Conservation (phyloP, 352 stramenopile genomes). For the Phytophthora pisi region DNA sequence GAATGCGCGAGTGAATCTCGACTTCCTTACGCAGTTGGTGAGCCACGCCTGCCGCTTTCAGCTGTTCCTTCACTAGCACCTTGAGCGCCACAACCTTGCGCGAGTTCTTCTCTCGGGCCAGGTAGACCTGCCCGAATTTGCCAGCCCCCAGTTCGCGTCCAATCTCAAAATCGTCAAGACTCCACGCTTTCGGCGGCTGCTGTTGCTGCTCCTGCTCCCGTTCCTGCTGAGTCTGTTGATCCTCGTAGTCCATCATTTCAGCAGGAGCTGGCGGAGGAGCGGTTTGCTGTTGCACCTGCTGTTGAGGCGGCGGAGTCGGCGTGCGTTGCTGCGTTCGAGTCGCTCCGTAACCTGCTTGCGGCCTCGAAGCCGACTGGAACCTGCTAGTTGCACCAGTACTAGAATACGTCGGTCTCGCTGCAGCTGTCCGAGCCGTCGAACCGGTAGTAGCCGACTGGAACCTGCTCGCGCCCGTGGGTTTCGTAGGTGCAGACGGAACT, state of each 20-base stretch:
- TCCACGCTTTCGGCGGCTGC: slow-evolving; percentile 69
- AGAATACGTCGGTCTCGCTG: slow-evolving; percentile 7
- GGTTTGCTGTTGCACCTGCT: slow-evolving; percentile 9
- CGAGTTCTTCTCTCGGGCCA: slow-evolving; percentile 85
- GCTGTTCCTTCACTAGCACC: slow-evolving; percentile 89
- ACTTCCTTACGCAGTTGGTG: slow-evolving; percentile 91
- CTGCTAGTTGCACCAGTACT: slow-evolving; percentile 18
- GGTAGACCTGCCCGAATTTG: slow-evolving; percentile 92
- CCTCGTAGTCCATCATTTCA: slow-evolving; percentile 39
- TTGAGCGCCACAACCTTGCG: slow-evolving; percentile 88
- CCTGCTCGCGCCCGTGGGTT: slow-evolving; percentile 27
- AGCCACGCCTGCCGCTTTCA: slow-evolving; percentile 65
- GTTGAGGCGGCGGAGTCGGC: slow-evolving; percentile 12
- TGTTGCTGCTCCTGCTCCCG: slow-evolving; percentile 24
- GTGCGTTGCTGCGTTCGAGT: slow-evolving; percentile 15
- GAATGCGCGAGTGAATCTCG: slow-evolving; percentile 91
- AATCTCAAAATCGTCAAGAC: slow-evolving; percentile 87
- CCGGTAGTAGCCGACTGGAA: slow-evolving; percentile 24
- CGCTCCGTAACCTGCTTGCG: slow-evolving; percentile 23
- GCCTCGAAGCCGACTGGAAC: slow-evolving; percentile 18
- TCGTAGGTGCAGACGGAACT: slow-evolving; percentile 33
- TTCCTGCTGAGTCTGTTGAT: slow-evolving; percentile 29
- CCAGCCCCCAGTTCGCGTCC: slow-evolving; percentile 80
- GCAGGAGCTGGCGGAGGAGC: slow-evolving; percentile 29
- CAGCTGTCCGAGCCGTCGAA: slow-evolving; percentile 11